Base-by-base conservation (phyloP, 371 early-diverging fungal species). In the Amoeboaphelidium occidentale region DNA sequence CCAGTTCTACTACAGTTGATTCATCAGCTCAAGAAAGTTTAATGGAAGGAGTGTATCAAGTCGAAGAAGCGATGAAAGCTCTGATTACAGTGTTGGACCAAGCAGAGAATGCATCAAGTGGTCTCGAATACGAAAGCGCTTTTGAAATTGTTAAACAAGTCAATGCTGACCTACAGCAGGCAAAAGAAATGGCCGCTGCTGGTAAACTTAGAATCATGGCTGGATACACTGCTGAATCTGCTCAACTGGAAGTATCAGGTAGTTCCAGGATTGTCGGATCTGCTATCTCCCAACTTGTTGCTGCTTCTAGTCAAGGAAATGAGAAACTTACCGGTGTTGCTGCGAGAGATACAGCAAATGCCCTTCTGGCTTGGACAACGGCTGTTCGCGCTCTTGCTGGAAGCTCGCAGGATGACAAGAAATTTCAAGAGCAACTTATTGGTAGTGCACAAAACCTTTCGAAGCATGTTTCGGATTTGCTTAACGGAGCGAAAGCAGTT, bases 1-100 rank as follows among this genome's bases (percentile, higher is more conserved):
- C 68, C 0, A 59, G 55, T 1, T 59, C 62, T 3, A 65, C 65
- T 3, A 60, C 58, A 1, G 63, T 53, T 17, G 69, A 71, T 27
- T 2, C 53, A 0, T 25, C 59, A 2, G 52, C 55, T 1, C 63
- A 67, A 48, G 28, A 49, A 0, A 55, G 54, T 24, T 43, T 72
- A n/a, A 22, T 51, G 22, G 49, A 48, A 22, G 45, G 59, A 2
- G 55, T 60, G 1, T 55, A 63, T 10, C 63, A 61, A 27, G 50
- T 46, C 4, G 47, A 45, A 1, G 56, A 58, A 25, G 64, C 64
- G 43, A 45, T 70, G n/a, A 22, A 44, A 2, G 13, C 45, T 0
- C 45, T 70, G n/a, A 53, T 58, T 43, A 58, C 62, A 32, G 54
- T 59, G 0, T 46, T 58, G 6, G 41, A 26, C 1, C 17, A 51